Evolutionary conservation across 306 rosid genomes (phyloP).

Genomic region (Cucurbita maxima): DNA sequence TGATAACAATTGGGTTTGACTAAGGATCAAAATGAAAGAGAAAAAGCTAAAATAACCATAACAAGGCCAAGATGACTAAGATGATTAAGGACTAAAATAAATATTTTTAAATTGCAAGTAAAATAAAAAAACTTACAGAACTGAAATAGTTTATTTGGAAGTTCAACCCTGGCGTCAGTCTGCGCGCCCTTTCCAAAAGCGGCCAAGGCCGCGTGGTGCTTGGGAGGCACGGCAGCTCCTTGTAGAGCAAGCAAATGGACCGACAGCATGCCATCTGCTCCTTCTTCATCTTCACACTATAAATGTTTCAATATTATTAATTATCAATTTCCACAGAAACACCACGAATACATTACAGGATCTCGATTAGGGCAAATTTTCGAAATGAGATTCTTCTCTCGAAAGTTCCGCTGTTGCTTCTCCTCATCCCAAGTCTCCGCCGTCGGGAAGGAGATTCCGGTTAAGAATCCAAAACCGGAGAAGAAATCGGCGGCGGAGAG

Average conservation of each 20-base stretch:
- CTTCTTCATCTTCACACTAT: not conserved
- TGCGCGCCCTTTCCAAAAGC: not conserved
- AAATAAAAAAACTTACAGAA: too few relatives aligned
- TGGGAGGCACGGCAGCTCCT: not conserved
- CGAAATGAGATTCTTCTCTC: not conserved
- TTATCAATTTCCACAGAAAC: not conserved
- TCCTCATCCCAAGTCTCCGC: not conserved
- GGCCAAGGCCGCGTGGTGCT: not conserved
- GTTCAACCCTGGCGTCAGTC: too few relatives aligned
- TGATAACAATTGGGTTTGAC: not conserved
- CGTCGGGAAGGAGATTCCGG: not conserved
- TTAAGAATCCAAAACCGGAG: not conserved
- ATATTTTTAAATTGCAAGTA: too few relatives aligned
- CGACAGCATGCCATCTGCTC: not conserved
- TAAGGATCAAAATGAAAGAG: too few relatives aligned
- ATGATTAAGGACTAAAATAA: too few relatives aligned
- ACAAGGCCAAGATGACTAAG: too few relatives aligned
- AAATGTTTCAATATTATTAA: too few relatives aligned
- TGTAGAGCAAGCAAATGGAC: not conserved
- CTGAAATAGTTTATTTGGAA: too few relatives aligned
- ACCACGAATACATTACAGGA: not conserved
- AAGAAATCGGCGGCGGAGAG: not conserved
- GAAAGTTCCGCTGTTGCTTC: not conserved
- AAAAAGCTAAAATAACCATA: too few relatives aligned
- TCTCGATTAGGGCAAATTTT: not conserved